phyloP scores from a whole-genome alignment of 192 early-diverging fungal genomes.

The Podila horticola region DNA sequence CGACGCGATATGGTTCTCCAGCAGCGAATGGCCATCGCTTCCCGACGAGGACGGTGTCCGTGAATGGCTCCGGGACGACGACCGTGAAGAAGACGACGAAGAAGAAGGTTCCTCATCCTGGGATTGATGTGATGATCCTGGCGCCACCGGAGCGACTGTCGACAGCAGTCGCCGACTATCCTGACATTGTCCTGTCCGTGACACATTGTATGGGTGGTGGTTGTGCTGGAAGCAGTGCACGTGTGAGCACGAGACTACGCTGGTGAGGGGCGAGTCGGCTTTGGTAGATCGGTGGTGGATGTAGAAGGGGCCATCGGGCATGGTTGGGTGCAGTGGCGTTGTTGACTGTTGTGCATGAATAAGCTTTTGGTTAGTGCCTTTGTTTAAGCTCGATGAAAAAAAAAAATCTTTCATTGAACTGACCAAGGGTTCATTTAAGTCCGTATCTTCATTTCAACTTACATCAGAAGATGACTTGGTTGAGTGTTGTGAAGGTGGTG shows the following conservation, averaged over 20 bases:
- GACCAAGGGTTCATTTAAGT: no score
- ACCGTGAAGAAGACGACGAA: not conserved
- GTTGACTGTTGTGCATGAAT: not conserved
- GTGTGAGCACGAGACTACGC: slow-evolving; percentile 19
- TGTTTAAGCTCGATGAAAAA: not conserved
- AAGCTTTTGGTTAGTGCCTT: not conserved
- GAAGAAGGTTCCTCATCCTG: not conserved
- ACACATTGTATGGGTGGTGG: not conserved
- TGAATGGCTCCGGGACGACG: not conserved
- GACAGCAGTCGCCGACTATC: not conserved
- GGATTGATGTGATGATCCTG: not conserved
- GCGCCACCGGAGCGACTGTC: no score
- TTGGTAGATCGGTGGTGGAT: slow-evolving; percentile 46
- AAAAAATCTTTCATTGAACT: no score
- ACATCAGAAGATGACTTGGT: not conserved
- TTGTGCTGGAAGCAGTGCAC: slow-evolving; percentile 30
- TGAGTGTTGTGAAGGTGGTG: slow-evolving; percentile 3
- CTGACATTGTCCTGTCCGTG: slow-evolving; percentile 3
- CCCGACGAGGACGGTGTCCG: not conserved
- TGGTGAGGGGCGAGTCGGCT: slow-evolving; percentile 9
- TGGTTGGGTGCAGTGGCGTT: slow-evolving; percentile 16
- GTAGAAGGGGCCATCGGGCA: slow-evolving; percentile 43
- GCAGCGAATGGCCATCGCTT: slow-evolving; percentile 25
- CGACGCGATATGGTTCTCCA: slow-evolving; percentile 34
- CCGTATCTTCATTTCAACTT: no score